A percentile compares a stretch with the other conserved stretches of the same genome.
These are phyloP conservation scores for Heterobasidion occidentale DNA, from an alignment of 1,284 basidiomycete species.

Conservation along the genomic window DNA sequence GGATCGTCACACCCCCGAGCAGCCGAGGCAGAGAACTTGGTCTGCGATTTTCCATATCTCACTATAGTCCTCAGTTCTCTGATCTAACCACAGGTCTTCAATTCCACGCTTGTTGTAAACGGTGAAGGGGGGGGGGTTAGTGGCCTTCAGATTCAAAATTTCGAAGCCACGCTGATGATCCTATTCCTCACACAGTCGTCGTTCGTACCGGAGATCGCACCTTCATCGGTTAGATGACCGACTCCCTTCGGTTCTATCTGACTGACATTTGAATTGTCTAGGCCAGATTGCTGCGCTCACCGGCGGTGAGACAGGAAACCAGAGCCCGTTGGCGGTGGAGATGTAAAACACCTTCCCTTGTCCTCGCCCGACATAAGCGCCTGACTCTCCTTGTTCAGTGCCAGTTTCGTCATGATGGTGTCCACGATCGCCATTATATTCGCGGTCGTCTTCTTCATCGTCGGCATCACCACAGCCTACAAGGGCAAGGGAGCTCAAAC, in stretches of 20 bases:
- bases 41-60: slow-evolving; percentile 19
- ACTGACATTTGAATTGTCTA: slow-evolving; percentile 22
- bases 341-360: slow-evolving; percentile 33
- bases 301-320: slow-evolving; percentile 53
- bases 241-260: slow-evolving; percentile 4
- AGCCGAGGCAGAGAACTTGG: slow-evolving; percentile 60
- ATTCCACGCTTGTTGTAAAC: slow-evolving; percentile 60
- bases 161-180: not conserved
- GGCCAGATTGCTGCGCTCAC: slow-evolving; percentile 55
- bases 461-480: slow-evolving; percentile 60
- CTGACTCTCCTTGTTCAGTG: slow-evolving; percentile 22
- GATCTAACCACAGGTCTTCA: slow-evolving; percentile 39
- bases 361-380: not conserved
- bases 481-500: slow-evolving; percentile 51
- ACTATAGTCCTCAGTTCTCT: not conserved
- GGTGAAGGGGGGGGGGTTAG: slow-evolving; percentile 59
- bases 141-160: not conserved
- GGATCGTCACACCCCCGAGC: slow-evolving; percentile 36
- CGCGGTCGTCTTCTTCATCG: slow-evolving; percentile 56
- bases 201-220: slow-evolving; percentile 63
- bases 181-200: slow-evolving; percentile 34
- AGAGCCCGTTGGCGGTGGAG: slow-evolving; percentile 57
- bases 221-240: slow-evolving; percentile 37
- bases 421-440: slow-evolving; percentile 55
- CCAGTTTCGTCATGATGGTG: slow-evolving; percentile 51